These are phyloP conservation scores for Erodium moschatum DNA, from an alignment of 441 rosid species.

Conservation along the genomic window DNA sequence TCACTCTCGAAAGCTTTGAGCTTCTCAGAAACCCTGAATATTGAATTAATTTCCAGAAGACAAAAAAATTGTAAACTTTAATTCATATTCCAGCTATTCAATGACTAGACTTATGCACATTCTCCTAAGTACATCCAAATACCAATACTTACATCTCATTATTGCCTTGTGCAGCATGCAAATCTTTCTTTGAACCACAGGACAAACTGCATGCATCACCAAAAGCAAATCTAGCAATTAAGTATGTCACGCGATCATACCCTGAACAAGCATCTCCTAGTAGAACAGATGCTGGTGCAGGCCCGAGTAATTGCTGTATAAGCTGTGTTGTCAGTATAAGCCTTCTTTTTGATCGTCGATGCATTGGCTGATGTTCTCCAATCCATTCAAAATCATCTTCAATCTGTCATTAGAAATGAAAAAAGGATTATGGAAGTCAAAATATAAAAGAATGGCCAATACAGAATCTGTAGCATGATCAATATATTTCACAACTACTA, in stretches of 20 bases:
- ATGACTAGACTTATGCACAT: background rate
- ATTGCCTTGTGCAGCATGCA: constrained; percentile 19
- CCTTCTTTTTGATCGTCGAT: constrained; percentile 56
- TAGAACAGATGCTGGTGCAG: constrained; percentile 41
- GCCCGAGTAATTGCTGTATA: constrained; percentile 55
- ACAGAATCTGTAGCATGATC: background rate
- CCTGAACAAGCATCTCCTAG: constrained; percentile 39
- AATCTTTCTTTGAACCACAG: constrained; percentile 22
- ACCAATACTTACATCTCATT: constrained; percentile 33
- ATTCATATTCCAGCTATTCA: background rate
- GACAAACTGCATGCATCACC: constrained; percentile 54
- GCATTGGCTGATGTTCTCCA: constrained; percentile 1
- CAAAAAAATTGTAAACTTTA: background rate
- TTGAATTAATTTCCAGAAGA: background rate
- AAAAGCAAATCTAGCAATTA: constrained; percentile 44
- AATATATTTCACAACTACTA: constrained; percentile 8
- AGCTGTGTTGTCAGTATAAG: constrained; percentile 65
- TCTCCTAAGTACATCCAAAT: background rate
- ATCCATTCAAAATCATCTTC: constrained; percentile 40
- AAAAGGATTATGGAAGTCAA: constrained; percentile 11
- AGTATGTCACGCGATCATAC: constrained; percentile 44
- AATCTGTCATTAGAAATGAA: constrained; percentile 38
- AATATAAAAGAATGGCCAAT: background rate
- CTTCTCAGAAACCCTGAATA: constrained; percentile 38
- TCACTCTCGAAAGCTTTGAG: constrained; percentile 30